A percentile compares a stretch with the other conserved stretches of the same genome.
These are phyloP conservation scores for Yamadazyma conglobata DNA, from an alignment of 1,139 yeast species.

Conservation along the genomic window DNA sequence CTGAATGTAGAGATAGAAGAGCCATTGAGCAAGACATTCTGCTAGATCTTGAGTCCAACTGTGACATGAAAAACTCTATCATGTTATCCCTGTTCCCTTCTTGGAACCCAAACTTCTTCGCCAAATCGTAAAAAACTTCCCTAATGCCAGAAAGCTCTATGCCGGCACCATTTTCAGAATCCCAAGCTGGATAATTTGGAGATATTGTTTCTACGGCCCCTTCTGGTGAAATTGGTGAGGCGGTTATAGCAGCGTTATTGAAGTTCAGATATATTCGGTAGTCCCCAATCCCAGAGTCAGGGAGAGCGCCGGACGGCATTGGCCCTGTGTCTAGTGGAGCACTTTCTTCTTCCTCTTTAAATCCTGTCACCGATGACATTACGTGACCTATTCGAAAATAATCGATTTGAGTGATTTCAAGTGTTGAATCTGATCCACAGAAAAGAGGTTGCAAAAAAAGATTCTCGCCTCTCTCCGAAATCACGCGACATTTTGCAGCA, in stretches of 20 bases:
- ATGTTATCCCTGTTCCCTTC: conserved; percentile 34
- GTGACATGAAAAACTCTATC: conserved; percentile 37
- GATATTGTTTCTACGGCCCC: too few relatives aligned
- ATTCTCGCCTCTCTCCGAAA: too few relatives aligned
- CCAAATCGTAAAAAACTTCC: conserved; percentile 20
- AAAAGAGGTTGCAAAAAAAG: too few relatives aligned
- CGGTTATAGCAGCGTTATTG: not conserved
- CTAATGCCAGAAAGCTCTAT: conserved; percentile 20
- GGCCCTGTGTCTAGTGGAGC: not conserved
- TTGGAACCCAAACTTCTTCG: conserved; percentile 32
- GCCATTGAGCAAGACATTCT: conserved; percentile 35
- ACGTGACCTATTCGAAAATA: too few relatives aligned
- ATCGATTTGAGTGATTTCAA: too few relatives aligned
- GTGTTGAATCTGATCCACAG: too few relatives aligned
- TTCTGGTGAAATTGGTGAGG: conserved; percentile 1
- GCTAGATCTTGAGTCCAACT: conserved; percentile 40
- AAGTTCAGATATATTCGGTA: not conserved
- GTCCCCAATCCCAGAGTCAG: not conserved
- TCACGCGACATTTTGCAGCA: too few relatives aligned
- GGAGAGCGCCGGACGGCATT: not conserved
- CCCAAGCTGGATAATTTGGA: conserved; percentile 33
- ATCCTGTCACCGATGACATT: too few relatives aligned
- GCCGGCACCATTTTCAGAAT: conserved; percentile 30
- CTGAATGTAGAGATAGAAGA: conserved; percentile 34
- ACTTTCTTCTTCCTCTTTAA: too few relatives aligned